Percentiles rank a stretch among this genome's conserved stretches.
phyloP scores from a whole-genome alignment of 805 yeast genomes.

The Henningerozyma blattae region DNA sequence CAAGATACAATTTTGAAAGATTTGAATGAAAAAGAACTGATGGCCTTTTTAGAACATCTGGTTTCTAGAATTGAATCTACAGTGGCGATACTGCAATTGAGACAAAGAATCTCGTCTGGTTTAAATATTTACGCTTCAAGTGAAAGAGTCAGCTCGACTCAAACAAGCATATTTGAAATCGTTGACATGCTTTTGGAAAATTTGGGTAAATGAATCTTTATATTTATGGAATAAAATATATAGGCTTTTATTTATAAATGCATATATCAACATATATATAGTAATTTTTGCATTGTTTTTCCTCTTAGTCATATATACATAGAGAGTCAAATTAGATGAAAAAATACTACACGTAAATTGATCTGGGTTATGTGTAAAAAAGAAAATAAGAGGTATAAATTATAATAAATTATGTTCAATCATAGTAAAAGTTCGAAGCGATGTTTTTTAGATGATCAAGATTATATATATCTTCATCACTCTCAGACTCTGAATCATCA shows the following conservation, averaged over 20 bases:
- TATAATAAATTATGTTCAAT: slow-evolving; percentile 4
- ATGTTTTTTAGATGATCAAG: slow-evolving; percentile 13
- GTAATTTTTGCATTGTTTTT: no score
- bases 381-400: no score
- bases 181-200: no score
- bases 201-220: no score
- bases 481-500: slow-evolving; percentile 4
- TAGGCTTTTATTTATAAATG: no score
- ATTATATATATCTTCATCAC: slow-evolving; percentile 15
- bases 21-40: slow-evolving; percentile 30
- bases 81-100: slow-evolving; percentile 32
- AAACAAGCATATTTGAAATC: slow-evolving; percentile 3
- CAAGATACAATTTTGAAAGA: slow-evolving; percentile 12
- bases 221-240: no score
- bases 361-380: no score
- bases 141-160: slow-evolving; percentile 5
- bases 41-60: slow-evolving; percentile 48
- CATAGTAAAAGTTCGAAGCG: slow-evolving; percentile 19
- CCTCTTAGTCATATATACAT: no score
- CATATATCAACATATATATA: no score
- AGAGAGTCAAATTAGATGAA: no score
- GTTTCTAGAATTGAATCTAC: slow-evolving; percentile 59
- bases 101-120: slow-evolving; percentile 24
- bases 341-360: no score
- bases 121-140: slow-evolving; percentile 6